These are phyloP conservation scores for Globisporangium polare DNA, from an alignment of 352 stramenopile species.

Conservation along the genomic window DNA sequence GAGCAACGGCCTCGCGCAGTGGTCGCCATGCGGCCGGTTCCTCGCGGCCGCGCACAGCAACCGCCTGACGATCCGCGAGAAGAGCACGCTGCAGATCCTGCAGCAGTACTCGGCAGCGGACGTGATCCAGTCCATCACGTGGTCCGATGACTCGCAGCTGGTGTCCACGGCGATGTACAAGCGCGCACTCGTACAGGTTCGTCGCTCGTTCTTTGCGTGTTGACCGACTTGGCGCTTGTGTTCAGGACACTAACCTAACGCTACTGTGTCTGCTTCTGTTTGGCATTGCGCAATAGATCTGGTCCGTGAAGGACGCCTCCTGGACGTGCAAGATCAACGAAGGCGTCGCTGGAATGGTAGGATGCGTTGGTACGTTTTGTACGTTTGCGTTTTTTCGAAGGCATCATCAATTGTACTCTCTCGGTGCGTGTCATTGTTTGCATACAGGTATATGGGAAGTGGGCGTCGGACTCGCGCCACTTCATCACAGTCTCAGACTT, in stretches of 20 bases:
- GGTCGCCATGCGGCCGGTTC: slow-evolving; percentile 57
- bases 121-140: slow-evolving; percentile 48
- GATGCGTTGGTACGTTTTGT: not conserved
- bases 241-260: not conserved
- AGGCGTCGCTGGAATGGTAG: slow-evolving; percentile 58
- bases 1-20: slow-evolving; percentile 56
- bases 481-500: slow-evolving; percentile 83
- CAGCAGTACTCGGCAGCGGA: slow-evolving; percentile 61
- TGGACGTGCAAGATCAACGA: slow-evolving; percentile 77
- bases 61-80: slow-evolving; percentile 54
- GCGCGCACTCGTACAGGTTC: slow-evolving; percentile 53
- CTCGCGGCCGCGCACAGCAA: slow-evolving; percentile 50
- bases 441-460: slow-evolving; percentile 27
- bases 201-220: not conserved
- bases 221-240: not conserved
- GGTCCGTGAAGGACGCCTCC: slow-evolving; percentile 58
- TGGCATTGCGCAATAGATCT: slow-evolving; percentile 26
- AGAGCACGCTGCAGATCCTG: slow-evolving; percentile 45
- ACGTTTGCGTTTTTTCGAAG: too few relatives aligned
- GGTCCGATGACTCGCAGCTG: slow-evolving; percentile 65
- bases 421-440: not conserved
- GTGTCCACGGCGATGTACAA: slow-evolving; percentile 66
- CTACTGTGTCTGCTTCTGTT: not conserved
- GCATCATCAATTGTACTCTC: too few relatives aligned
- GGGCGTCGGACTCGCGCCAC: slow-evolving; percentile 60